Evolutionary conservation across 2,329 filamentous ascomycete genomes (phyloP).

Genomic region (Ophiostoma quercus): DNA sequence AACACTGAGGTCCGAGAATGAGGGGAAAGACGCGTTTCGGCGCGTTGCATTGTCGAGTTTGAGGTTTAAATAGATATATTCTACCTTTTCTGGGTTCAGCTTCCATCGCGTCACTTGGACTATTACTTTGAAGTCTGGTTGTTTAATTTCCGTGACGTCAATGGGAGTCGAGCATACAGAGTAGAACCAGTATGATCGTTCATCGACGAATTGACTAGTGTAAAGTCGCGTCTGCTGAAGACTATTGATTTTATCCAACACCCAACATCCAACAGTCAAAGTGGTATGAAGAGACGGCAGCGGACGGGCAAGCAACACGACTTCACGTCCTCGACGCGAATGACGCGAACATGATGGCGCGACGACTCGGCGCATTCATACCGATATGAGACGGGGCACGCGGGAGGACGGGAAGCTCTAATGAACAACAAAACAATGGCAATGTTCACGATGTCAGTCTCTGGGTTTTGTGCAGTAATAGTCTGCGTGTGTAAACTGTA

Average conservation of each 20-base stretch:
- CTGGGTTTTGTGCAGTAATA: background rate
- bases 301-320: background rate
- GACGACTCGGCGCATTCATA: background rate
- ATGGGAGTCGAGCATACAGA: background rate
- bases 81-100: background rate
- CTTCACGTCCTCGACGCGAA: background rate
- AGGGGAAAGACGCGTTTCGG: slow-evolving; percentile 9
- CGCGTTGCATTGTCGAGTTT: slow-evolving; percentile 4
- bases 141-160: background rate
- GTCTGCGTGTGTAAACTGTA: background rate
- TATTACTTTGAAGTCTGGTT: background rate
- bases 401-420: background rate
- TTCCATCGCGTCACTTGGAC: background rate
- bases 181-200: background rate
- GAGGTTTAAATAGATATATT: background rate
- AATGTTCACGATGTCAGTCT: background rate
- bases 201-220: background rate
- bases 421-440: background rate
- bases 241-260: background rate
- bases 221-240: background rate
- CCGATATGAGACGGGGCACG: background rate
- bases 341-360: background rate
- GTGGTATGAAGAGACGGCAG: background rate
- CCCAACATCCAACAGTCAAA: background rate
- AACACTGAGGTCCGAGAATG: background rate